phyloP scores from a whole-genome alignment of 148 eudicot species.

The Vaccinium corymbosum region DNA sequence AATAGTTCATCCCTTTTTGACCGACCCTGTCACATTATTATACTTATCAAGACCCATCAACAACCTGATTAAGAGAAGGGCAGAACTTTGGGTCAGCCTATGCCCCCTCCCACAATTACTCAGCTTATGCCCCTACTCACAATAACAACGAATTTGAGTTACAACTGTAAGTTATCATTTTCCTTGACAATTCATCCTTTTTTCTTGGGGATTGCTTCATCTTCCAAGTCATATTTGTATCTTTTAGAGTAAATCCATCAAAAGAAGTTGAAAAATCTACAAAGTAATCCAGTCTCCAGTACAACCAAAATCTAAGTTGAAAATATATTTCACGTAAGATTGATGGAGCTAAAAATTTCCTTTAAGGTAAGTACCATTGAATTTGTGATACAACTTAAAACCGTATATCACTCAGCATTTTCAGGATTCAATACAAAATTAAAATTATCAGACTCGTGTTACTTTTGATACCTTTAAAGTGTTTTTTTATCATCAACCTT shows the following conservation, averaged over 20 bases:
- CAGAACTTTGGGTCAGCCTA: not conserved
- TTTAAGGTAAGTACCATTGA: not conserved
- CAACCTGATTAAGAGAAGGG: not conserved
- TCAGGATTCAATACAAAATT: not conserved
- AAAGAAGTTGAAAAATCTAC: not conserved
- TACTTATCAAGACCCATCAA: not conserved
- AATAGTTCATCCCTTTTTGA: not conserved
- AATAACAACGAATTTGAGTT: not conserved
- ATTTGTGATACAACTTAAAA: not conserved
- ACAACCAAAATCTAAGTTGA: not conserved
- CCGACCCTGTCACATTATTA: not conserved
- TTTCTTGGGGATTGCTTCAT: not conserved
- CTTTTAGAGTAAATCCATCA: not conserved
- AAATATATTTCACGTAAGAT: not conserved
- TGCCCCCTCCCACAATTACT: not conserved
- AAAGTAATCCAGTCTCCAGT: not conserved
- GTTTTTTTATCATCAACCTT: not conserved
- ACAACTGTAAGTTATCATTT: not conserved
- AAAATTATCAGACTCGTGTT: not conserved
- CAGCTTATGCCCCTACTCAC: not conserved
- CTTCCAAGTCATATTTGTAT: not conserved
- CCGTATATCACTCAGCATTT: not conserved
- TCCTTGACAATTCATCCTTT: not conserved
- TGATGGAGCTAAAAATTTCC: not conserved
- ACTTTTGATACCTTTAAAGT: not conserved